Evolutionary conservation across 2,329 filamentous ascomycete genomes (phyloP), one percentile per base, ranked within the genome.

Genomic region (Aureobasidium subglaciale): DNA sequence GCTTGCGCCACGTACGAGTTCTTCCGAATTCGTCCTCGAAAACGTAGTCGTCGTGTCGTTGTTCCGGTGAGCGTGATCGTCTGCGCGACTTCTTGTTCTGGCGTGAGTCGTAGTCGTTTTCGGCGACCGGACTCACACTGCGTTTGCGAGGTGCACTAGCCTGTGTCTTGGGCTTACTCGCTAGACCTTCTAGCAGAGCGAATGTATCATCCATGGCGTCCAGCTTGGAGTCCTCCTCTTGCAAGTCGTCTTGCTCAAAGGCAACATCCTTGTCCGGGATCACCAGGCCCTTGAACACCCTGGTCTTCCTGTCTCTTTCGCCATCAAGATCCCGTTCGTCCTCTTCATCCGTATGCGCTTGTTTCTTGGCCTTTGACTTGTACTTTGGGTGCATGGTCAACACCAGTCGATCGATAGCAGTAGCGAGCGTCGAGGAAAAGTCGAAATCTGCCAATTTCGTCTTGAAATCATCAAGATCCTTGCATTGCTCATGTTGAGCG

Each of bases 161-260:
- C 63, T 73, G 75, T 57, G 75, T 77, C 58, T 76, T 64, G 75
- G 83, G 63, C 75, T 76, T 48, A 76, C 74, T 64, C 87, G 90
- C 7, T 35, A 97, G 73, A 0, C 85, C 87, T 70, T 97, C 93
- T n/a, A 99, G 71, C 64, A 95, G 79, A 0, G 91, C 91, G 63
- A 99, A 83, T 0, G 93, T 96, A 70, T 99, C 91, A 66, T 97
- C 93, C 65, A 96, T 86, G 18, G 83, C 87, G 67, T 88, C 87
- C 1, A 73, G 74, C 57, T 75, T 75, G 20, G 70, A 68, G 54
- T 72, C 70, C 35, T 68, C 61, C 38, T 68, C 69, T 18, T 71
- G 75, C n/a, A 7, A 15, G 20, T 50, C 24, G 25, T 79, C 75
- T 38, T 81, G 78, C 6, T 76, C 65, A 40, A 65, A 83, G 15